Evolutionary conservation across 768 basidiomycete genomes (phyloP), one percentile per base, ranked within the genome.

Genomic region (Termitomyces sp.): DNA sequence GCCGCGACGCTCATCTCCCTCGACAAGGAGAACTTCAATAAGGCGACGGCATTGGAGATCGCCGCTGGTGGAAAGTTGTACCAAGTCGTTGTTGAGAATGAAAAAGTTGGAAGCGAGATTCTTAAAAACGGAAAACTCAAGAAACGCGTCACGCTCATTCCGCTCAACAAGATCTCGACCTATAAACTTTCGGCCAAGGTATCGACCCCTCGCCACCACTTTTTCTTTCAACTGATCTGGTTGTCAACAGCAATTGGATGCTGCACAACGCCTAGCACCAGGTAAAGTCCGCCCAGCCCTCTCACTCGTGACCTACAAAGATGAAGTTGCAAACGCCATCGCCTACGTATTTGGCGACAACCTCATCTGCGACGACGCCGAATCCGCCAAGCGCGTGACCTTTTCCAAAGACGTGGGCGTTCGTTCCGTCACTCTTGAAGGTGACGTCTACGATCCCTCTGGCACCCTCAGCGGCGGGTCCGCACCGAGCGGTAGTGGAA

Each of bases 371-470:
- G 85, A 87, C 49, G 93, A 96, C 63, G 83, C 94, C 3, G 86
- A 87, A 20, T 80, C 94, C 0, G 97, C 97, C 1, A 92, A 93
- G 68, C 72, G 75, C 0, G 90, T 97, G 44, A 97, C 97, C 0
- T 98, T 98, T 76, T 77, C 85, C 55, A 73, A 68, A 20, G 76
- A 83, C 10, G 79, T 88, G 15, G 77, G 79, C 22, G 85, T 90
- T 50, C 86, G 86, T 51, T 94, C 92, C 10, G 94, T 98, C 48
- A 99, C 97, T 7, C 77, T 97, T 22, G 88, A 92, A 2, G 97
- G 97, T 2, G 97, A 98, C 66, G 84, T 97, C 12, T 98, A 99
- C 70, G 97, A 99, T 61, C 96, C 97, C 2, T 89, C 90, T 8
- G 96, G 96, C 7, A 95, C 91, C 0, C 82, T 99, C 20, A 92